Conservation (phyloP, 2,329 filamentous ascomycete species). For the Arthrobotrys conoides region DNA sequence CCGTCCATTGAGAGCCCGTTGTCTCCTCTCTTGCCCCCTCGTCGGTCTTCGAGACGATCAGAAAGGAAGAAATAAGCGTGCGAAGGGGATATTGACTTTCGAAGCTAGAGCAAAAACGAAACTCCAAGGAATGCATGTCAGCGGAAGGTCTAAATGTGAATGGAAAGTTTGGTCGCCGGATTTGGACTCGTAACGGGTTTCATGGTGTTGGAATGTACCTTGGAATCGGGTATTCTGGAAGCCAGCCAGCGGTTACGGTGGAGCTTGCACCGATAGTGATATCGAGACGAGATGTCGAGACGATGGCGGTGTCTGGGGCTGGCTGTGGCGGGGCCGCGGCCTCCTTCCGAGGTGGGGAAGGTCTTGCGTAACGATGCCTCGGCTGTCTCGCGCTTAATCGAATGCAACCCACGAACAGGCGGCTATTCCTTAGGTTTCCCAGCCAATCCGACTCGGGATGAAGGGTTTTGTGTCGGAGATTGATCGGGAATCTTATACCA, state of each 20-base stretch:
- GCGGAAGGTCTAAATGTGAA: slow-evolving; percentile 31
- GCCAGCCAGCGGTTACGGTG: not conserved
- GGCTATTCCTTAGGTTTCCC: not conserved
- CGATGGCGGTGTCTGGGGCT: slow-evolving; percentile 21
- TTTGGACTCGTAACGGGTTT: slow-evolving; percentile 27
- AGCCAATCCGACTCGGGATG: too few relatives aligned
- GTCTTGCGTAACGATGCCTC: slow-evolving; percentile 26
- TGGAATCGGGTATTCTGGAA: slow-evolving; percentile 38
- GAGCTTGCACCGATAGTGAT: not conserved
- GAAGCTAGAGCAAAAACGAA: slow-evolving; percentile 31
- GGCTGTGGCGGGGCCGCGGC: slow-evolving; percentile 13
- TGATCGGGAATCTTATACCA: too few relatives aligned
- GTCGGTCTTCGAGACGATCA: slow-evolving; percentile 48
- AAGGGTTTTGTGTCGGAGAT: too few relatives aligned
- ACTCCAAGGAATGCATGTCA: slow-evolving; percentile 39
- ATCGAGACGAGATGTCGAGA: slow-evolving; percentile 56
- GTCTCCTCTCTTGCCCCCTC: slow-evolving; percentile 3
- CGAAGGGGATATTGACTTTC: not conserved
- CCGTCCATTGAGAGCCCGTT: slow-evolving; percentile 47
- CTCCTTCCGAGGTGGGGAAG: slow-evolving; percentile 9
- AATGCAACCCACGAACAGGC: not conserved
- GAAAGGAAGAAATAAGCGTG: slow-evolving; percentile 23
- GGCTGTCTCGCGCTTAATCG: slow-evolving; percentile 21
- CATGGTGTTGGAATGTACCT: slow-evolving; percentile 5
- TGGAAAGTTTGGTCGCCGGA: slow-evolving; percentile 8